phyloP scores from a whole-genome alignment of 2,329 filamentous ascomycete species.

The Fusarium tjaetaba region DNA sequence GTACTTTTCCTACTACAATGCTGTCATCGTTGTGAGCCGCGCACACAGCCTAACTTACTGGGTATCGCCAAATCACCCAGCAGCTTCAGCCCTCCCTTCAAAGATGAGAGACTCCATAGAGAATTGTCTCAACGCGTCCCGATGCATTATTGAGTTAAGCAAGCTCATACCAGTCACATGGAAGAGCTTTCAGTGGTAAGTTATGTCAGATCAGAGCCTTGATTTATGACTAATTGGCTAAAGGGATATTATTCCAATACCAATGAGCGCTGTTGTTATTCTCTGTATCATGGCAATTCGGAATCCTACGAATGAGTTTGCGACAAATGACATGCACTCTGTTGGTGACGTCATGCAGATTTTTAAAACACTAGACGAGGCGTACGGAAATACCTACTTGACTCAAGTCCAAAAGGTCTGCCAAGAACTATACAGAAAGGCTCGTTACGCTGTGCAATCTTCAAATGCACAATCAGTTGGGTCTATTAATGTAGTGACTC shows the following conservation, averaged over 20 bases:
- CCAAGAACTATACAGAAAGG: background rate
- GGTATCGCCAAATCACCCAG: background rate
- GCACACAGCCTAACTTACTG: background rate
- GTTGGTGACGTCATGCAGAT: background rate
- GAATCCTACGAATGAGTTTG: background rate
- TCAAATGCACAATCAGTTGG: background rate
- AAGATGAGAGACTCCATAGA: background rate
- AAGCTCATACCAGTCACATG: background rate
- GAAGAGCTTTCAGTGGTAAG: background rate
- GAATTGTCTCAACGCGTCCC: background rate
- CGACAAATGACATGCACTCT: background rate
- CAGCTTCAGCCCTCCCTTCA: background rate
- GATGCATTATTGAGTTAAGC: background rate
- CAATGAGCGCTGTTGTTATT: background rate
- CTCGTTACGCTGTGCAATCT: background rate
- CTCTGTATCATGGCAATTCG: background rate
- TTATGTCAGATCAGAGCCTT: accelerated
- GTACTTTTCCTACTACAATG: background rate
- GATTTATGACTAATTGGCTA: background rate
- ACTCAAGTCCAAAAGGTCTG: background rate
- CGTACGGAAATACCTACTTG: background rate
- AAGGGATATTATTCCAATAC: background rate
- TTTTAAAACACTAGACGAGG: background rate
- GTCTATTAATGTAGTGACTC: background rate
- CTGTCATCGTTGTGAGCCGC: background rate